These are phyloP conservation scores for Aspergillus novofumigatus DNA, from an alignment of 2,329 filamentous ascomycete genomes.

Conservation along the genomic window DNA sequence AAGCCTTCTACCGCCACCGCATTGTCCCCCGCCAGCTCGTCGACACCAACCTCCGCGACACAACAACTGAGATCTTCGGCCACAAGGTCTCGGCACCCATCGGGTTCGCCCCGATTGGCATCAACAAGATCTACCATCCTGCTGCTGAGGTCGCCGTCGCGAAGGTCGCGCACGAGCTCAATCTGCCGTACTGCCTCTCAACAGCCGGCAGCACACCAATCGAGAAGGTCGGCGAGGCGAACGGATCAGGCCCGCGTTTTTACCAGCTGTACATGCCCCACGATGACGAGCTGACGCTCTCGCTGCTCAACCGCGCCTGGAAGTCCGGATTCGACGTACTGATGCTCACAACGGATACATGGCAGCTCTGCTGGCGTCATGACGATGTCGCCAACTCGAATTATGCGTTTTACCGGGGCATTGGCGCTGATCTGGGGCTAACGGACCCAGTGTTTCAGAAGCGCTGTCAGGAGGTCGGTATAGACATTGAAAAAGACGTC, in stretches of 20 bases:
- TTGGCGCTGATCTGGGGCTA: conserved; percentile 55
- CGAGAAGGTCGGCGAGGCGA: conserved; percentile 55
- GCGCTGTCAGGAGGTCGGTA: conserved; percentile 47
- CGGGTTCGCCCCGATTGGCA: conserved; percentile 62
- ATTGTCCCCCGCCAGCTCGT: conserved; percentile 60
- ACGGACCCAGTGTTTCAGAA: conserved; percentile 57
- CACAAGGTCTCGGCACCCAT: conserved; percentile 57
- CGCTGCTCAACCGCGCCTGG: conserved; percentile 53
- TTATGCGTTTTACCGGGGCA: conserved; percentile 60
- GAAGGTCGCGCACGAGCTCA: conserved; percentile 56
- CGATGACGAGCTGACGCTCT: conserved; percentile 57
- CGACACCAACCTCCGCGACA: conserved; percentile 58
- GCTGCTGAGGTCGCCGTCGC: conserved; percentile 57
- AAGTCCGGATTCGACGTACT: conserved; percentile 54
- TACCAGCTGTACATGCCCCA: conserved; percentile 64
- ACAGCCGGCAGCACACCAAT: conserved; percentile 56
- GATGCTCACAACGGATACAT: conserved; percentile 61
- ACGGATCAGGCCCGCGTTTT: conserved; percentile 52
- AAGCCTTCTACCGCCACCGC: conserved; percentile 61
- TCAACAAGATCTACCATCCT: conserved; percentile 62
- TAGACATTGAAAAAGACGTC: conserved; percentile 50
- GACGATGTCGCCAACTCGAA: conserved; percentile 55
- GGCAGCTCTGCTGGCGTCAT: conserved; percentile 60
- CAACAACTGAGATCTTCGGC: conserved; percentile 55
- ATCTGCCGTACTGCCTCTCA: conserved; percentile 56